Conservation (phyloP, 2,329 filamentous ascomycete genomes). For the Fusarium verticillioides region DNA sequence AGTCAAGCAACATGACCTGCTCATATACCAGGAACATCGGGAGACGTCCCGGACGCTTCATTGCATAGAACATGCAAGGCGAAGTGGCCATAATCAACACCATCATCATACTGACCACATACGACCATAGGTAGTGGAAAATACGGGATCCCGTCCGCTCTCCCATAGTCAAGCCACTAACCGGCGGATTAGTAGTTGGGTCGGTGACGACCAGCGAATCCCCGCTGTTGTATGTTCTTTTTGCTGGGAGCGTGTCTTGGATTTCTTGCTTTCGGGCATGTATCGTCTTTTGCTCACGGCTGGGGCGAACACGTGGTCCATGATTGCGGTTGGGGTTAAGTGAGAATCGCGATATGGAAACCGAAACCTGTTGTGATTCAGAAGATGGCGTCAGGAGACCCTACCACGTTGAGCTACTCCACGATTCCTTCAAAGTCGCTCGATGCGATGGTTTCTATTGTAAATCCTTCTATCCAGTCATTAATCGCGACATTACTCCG, state of each 20-base stretch:
- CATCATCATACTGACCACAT: constrained; percentile 6
- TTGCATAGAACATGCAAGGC: not conserved
- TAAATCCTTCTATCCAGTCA: constrained; percentile 19
- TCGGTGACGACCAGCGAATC: constrained; percentile 38
- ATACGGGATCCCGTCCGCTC: constrained; percentile 39
- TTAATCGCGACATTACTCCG: constrained; percentile 15
- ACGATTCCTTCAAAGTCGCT: not conserved
- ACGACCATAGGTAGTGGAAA: constrained; percentile 39
- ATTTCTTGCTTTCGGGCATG: not conserved
- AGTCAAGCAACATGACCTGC: not conserved
- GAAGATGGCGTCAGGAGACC: not conserved
- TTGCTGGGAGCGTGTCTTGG: not conserved
- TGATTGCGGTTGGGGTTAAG: not conserved
- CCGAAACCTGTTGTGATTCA: not conserved
- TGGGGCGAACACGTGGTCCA: not conserved
- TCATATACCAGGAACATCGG: constrained; percentile 11
- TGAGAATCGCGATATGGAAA: not conserved
- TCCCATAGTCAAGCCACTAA: constrained; percentile 35
- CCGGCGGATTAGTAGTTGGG: constrained; percentile 37
- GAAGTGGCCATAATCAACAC: not conserved
- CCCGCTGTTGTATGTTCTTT: constrained; percentile 38
- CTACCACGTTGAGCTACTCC: not conserved
- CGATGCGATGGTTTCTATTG: constrained; percentile 6
- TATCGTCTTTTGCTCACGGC: not conserved
- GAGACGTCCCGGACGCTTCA: constrained; percentile 5